Evolutionary conservation across 1,284 basidiomycete species (phyloP).

Genomic region (Sporisorium graminicola): DNA sequence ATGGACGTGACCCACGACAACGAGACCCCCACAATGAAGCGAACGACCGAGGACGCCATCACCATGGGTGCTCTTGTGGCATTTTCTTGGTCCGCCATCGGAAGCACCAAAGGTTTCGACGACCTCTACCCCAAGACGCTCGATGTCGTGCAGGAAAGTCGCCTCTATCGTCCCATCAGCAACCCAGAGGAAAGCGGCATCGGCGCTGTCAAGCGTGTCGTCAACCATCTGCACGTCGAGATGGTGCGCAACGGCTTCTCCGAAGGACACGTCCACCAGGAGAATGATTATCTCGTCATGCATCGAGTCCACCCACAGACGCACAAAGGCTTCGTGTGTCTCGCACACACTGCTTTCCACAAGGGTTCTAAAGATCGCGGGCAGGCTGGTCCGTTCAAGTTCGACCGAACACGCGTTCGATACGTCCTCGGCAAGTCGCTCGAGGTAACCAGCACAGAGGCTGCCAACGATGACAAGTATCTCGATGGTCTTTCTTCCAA

Average conservation of each 20-base stretch:
- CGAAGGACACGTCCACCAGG: slow-evolving; percentile 65
- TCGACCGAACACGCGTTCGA: slow-evolving; percentile 54
- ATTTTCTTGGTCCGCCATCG: slow-evolving; percentile 66
- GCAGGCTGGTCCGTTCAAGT: slow-evolving; percentile 53
- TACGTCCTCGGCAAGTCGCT: slow-evolving; percentile 63
- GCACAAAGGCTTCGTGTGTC: slow-evolving; percentile 58
- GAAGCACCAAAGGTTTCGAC: slow-evolving; percentile 64
- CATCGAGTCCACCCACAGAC: slow-evolving; percentile 65
- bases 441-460: slow-evolving; percentile 39
- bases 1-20: slow-evolving; percentile 68
- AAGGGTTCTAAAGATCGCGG: slow-evolving; percentile 54
- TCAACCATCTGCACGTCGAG: slow-evolving; percentile 65
- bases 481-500: slow-evolving; percentile 56
- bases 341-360: slow-evolving; percentile 64
- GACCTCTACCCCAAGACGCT: slow-evolving; percentile 63
- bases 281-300: slow-evolving; percentile 61
- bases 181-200: slow-evolving; percentile 56
- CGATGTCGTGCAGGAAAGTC: slow-evolving; percentile 59
- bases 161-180: slow-evolving; percentile 47
- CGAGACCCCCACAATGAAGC: slow-evolving; percentile 63
- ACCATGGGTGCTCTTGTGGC: slow-evolving; percentile 65
- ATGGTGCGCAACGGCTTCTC: slow-evolving; percentile 61
- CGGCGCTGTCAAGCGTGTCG: slow-evolving; percentile 55
- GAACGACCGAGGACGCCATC: slow-evolving; percentile 64
- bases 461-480: slow-evolving; percentile 33